Evolutionary conservation across 352 stramenopile genomes (phyloP).

Genomic region (Phytophthora quininea): DNA sequence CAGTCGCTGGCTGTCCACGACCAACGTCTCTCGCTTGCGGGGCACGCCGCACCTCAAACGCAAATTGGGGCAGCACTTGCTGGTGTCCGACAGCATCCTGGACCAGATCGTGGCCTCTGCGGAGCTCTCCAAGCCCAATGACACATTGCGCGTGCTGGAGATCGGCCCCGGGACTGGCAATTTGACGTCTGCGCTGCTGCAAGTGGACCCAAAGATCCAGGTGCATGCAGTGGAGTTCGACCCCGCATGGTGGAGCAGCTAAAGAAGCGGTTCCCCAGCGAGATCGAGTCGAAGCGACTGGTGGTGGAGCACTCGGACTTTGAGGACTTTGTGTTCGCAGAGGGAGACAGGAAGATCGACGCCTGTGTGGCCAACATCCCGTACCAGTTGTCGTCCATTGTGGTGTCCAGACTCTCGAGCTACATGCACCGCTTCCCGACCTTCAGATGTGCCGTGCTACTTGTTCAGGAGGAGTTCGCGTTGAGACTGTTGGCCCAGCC

Average conservation of each 20-base stretch:
- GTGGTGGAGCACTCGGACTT: conserved; percentile 52
- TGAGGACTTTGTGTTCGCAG: conserved; percentile 41
- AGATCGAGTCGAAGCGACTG: conserved; percentile 31
- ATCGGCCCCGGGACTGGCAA: conserved; percentile 88
- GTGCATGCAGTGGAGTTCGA: conserved; percentile 84
- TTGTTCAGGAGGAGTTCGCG: conserved; percentile 89
- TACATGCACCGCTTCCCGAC: conserved; percentile 69
- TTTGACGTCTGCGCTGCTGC: conserved; percentile 79
- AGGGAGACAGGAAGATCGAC: conserved; percentile 42
- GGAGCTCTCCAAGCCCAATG: conserved; percentile 43
- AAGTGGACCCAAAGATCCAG: conserved; percentile 45
- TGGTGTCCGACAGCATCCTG: conserved; percentile 70
- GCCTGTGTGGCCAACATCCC: conserved; percentile 88
- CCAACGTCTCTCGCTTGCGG: conserved; percentile 53
- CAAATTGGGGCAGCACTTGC: conserved; percentile 84
- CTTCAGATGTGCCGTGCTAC: conserved; percentile 70
- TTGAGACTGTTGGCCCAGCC: conserved; percentile 73
- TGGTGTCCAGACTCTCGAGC: conserved; percentile 76
- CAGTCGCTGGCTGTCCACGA: conserved; percentile 28
- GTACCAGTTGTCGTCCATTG: conserved; percentile 87
- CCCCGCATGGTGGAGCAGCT: conserved; percentile 76
- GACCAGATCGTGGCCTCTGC: conserved; percentile 68
- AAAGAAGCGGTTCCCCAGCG: conserved; percentile 54
- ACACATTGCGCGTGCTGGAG: conserved; percentile 69
- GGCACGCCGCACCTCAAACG: conserved; percentile 79